Evolutionary conservation across 2,329 filamentous ascomycete genomes (phyloP), one percentile per base, ranked within the genome.

Genomic region (Apiospora malaysiana): DNA sequence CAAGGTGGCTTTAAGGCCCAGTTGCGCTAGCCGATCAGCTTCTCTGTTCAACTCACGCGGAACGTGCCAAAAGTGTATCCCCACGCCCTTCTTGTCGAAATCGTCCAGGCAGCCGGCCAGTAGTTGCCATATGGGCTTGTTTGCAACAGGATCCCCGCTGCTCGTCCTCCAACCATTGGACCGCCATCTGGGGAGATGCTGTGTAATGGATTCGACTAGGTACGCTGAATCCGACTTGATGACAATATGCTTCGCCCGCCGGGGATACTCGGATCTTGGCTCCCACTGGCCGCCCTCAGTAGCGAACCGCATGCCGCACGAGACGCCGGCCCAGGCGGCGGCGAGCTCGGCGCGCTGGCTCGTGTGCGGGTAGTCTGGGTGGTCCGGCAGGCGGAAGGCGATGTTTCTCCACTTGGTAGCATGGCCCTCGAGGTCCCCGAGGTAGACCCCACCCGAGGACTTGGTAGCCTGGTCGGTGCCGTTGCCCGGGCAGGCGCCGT

Each of bases 151-250:
- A 2, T 16, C 18, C 16, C 51, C 51, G 27, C 27, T 32, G 51
- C 51, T 21, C 27, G 25, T 59, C 51, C 16, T 25, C 51, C 51
- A 59, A 8, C 27, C 51, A 27, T 59, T 21, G 51, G 51, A 21
- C 25, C 51, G 51, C 51, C 51, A 59, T 2, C 14, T 5, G 16
- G 27, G 51, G 4, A 59, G 51, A 27, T 59, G 51, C 27, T 59
- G 27, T 27, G 51, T 59, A 16, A 59, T 10, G 51, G 51, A 37
- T 16, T 59, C 51, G 51, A 59, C 51, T 3, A 59, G 32, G 51
- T 59, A 59, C 16, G 51, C 51, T 27, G 51, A 59, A 16, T 21
- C 51, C 51, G 51, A 59, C 51, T 59, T 59, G 51, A 59, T 59
- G 51, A 59, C 27, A 27, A 59, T 8, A 18, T 59, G 51, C 27